Base-by-base conservation (phyloP, 768 basidiomycete genomes). In the Exidia glandulosa region DNA sequence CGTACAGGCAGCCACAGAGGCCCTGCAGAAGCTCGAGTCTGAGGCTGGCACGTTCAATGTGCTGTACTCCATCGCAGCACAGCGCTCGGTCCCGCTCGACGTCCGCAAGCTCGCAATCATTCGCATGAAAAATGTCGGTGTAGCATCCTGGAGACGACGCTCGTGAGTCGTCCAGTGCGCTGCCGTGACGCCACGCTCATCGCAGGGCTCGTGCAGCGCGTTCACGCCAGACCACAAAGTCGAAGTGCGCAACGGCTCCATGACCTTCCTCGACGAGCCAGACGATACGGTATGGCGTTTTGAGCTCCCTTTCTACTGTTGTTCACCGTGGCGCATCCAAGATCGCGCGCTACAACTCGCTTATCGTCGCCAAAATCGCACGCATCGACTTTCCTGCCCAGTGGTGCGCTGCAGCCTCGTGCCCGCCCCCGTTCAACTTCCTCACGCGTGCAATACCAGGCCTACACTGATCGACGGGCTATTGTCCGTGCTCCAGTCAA, bases 61-160 rank as follows among this genome's bases (percentile, higher is more conserved):
- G 23, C 75, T 93, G 55, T 82, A 88, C 64, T 80, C 85, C 63
- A 89, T 92, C 69, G 87, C 88, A 27, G 76, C 82, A 31, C 79
- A 83, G 64, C 74, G 72, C 63, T 59, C 47, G 25, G 70, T 85
- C n/a, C 85, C 88, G 14, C 70, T 87, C 36, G 74, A 74, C 16
- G 79, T 93, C 56, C 83, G 92, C 45, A 81, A 88, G 64, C 88
- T 89, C 69, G 84, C 87, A 29, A 89, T 91, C 63, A 87, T 94
- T 59, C 90, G 92, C 67, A 88, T 94, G 75, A 94, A 94, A 74
- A 94, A 94, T 65, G 78, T 79, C 1, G 85, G 84, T 2, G 70
- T 85, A 3, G 73, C 73, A 56, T 85, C 89, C 66, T 95, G 93
- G 93, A 78, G 81, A 67, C 86, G 85, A 32, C 74, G 85, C 74